Percentiles rank a stretch among this genome's conserved stretches.
These are phyloP conservation scores for Starmera dryadoides DNA, from an alignment of 805 yeast genomes.

Conservation along the genomic window DNA sequence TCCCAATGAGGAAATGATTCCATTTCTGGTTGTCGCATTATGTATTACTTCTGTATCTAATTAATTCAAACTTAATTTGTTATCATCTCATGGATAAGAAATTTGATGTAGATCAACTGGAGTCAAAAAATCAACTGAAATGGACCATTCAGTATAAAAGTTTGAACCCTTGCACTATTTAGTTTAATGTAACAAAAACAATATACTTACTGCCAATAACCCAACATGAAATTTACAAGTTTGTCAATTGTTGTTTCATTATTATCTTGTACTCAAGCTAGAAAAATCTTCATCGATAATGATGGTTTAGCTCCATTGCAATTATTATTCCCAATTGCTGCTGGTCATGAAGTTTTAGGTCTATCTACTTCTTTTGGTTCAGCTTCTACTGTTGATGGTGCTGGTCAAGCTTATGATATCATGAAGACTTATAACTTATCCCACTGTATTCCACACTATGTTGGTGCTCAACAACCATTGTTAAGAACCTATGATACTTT, in stretches of 20 bases:
- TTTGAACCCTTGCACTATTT: too few species aligned
- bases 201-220: too few species aligned
- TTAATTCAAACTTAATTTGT: too few species aligned
- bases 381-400: conserved; percentile 30
- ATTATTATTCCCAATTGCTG: conserved; percentile 29
- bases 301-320: conserved; percentile 33
- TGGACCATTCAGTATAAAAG: too few species aligned
- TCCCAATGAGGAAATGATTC: too few species aligned
- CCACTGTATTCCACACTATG: conserved; percentile 28
- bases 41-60: too few species aligned
- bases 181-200: too few species aligned
- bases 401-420: conserved; percentile 25
- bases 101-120: too few species aligned
- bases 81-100: too few species aligned
- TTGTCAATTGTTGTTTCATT: neutral
- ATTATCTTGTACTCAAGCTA: conserved; percentile 13
- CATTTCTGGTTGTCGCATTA: too few species aligned
- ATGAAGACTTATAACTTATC: conserved; percentile 26
- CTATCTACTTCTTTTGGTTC: conserved; percentile 32
- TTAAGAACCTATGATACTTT: conserved; percentile 32
- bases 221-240: neutral
- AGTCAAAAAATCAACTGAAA: too few species aligned
- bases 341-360: conserved; percentile 34
- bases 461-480: conserved; percentile 32
- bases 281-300: conserved; percentile 34